phyloP scores from a whole-genome alignment of 1,284 basidiomycete genomes.

The Sporisorium exsertum region DNA sequence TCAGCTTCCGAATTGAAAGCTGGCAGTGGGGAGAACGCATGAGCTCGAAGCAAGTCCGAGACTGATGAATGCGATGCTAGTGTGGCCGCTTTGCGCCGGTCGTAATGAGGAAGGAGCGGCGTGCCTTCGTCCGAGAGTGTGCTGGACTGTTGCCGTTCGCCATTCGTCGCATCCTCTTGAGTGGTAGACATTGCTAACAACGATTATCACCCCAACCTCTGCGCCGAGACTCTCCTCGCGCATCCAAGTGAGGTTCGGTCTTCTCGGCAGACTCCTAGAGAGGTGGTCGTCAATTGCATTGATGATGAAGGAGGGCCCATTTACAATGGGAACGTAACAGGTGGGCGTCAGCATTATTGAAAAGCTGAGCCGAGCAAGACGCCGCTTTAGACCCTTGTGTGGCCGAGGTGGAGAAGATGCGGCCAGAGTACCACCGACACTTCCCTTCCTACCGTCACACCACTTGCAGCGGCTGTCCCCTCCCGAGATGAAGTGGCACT shows the following conservation, averaged over 20 bases:
- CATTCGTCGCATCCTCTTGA: background rate
- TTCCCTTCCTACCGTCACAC: background rate
- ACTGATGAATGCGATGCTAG: background rate
- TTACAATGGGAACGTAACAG: background rate
- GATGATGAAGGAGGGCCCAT: background rate
- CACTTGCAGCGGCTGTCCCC: background rate
- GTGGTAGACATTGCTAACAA: background rate
- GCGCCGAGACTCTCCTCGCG: too few relatives aligned
- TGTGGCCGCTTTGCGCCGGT: background rate
- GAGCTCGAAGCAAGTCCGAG: slow-evolving; percentile 6
- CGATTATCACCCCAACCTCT: too few relatives aligned
- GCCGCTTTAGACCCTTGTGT: background rate
- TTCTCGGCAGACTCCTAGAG: background rate
- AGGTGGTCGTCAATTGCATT: background rate
- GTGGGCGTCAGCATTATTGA: background rate
- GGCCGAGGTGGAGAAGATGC: background rate
- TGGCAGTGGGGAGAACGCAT: slow-evolving; percentile 25
- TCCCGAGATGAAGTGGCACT: background rate
- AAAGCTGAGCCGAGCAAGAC: slow-evolving; percentile 1
- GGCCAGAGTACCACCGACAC: too few relatives aligned
- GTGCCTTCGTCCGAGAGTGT: slow-evolving; percentile 5
- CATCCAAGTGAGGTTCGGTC: too few relatives aligned
- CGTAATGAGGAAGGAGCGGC: slow-evolving; percentile 10
- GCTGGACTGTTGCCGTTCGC: background rate
- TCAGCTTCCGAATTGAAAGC: slow-evolving; percentile 6